These are phyloP conservation scores for Hemileccinum rubropunctum DNA, from an alignment of 768 basidiomycete species.

Conservation along the genomic window DNA sequence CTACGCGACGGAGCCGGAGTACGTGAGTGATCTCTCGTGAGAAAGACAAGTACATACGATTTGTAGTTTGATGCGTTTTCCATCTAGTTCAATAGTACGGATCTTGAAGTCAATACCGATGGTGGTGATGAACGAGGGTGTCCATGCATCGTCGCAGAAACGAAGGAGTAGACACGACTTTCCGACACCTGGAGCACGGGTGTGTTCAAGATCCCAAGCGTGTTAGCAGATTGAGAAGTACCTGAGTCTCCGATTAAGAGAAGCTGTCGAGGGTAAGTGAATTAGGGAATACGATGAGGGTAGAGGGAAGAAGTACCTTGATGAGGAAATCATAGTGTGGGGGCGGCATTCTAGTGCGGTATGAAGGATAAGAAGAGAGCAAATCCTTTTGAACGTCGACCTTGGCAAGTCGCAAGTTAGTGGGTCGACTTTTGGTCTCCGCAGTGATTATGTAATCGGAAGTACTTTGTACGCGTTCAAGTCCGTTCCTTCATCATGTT, in stretches of 20 bases:
- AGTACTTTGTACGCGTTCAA: no score
- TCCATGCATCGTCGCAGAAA: conserved; percentile 99
- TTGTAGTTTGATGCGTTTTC: conserved; percentile 98
- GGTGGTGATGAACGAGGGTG: conserved; percentile 97
- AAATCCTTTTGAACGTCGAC: no score
- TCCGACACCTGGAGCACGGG: conserved; percentile 67
- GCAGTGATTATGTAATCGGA: conserved; percentile 13
- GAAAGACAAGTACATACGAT: conserved; percentile 59
- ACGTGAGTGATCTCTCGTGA: not conserved
- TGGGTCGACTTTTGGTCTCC: conserved; percentile 14
- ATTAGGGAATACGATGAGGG: conserved; percentile 1
- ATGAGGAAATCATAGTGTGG: conserved; percentile 98
- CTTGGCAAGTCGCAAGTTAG: no score
- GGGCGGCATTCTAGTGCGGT: conserved; percentile 61
- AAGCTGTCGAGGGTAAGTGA: conserved; percentile 48
- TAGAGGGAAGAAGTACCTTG: conserved; percentile 52
- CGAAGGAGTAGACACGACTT: conserved; percentile 94
- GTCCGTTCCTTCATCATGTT: conserved; percentile 22
- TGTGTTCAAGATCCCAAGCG: conserved; percentile 7
- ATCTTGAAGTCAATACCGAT: conserved; percentile 99
- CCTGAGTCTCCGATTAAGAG: conserved; percentile 97
- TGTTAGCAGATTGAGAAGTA: conserved; percentile 25
- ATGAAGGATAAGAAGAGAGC: not conserved
- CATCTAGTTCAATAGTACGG: conserved; percentile 96
- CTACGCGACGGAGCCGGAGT: conserved; percentile 39